These are phyloP conservation scores for Alternaria burnsii DNA, from an alignment of 2,329 filamentous ascomycete species.

Conservation along the genomic window DNA sequence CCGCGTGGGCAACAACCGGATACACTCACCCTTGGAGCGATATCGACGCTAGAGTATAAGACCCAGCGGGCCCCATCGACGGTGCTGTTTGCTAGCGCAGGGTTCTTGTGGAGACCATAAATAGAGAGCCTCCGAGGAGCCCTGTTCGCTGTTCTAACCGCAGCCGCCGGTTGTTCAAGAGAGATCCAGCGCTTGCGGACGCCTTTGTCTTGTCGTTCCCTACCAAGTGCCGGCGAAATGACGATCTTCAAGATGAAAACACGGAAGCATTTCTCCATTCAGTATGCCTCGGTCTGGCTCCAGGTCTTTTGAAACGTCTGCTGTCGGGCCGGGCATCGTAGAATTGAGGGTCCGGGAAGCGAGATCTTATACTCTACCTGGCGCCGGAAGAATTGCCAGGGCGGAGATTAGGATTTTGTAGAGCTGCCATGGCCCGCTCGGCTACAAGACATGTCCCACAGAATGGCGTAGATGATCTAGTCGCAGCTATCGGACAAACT, in stretches of 20 bases:
- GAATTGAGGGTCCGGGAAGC: slow-evolving; percentile 18
- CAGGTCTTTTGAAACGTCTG: slow-evolving; percentile 12
- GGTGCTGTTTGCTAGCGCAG: slow-evolving; percentile 15
- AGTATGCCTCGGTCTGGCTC: slow-evolving; percentile 22
- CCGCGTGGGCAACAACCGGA: slow-evolving; percentile 19
- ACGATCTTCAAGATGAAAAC: slow-evolving; percentile 1
- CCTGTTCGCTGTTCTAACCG: slow-evolving; percentile 3
- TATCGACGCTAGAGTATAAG: slow-evolving; percentile 14
- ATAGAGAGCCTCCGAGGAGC: slow-evolving; percentile 10
- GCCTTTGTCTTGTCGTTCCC: not conserved
- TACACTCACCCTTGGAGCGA: slow-evolving; percentile 11
- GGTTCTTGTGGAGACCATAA: slow-evolving; percentile 13
- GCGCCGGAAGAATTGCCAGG: slow-evolving; percentile 30
- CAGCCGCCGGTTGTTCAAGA: slow-evolving; percentile 17
- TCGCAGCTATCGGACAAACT: slow-evolving; percentile 7
- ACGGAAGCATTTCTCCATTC: slow-evolving; percentile 23
- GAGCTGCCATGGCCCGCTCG: slow-evolving; percentile 21
- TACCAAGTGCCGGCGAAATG: slow-evolving; percentile 3
- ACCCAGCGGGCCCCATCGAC: slow-evolving; percentile 12
- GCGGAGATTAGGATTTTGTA: slow-evolving; percentile 21
- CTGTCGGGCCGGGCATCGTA: slow-evolving; percentile 15
- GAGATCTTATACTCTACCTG: slow-evolving; percentile 17
- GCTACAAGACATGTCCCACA: slow-evolving; percentile 16
- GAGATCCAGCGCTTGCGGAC: slow-evolving; percentile 5
- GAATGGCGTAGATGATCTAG: slow-evolving; percentile 5